These are phyloP conservation scores for Hypsizygus marmoreus DNA, from an alignment of 768 basidiomycete species.

Conservation along the genomic window DNA sequence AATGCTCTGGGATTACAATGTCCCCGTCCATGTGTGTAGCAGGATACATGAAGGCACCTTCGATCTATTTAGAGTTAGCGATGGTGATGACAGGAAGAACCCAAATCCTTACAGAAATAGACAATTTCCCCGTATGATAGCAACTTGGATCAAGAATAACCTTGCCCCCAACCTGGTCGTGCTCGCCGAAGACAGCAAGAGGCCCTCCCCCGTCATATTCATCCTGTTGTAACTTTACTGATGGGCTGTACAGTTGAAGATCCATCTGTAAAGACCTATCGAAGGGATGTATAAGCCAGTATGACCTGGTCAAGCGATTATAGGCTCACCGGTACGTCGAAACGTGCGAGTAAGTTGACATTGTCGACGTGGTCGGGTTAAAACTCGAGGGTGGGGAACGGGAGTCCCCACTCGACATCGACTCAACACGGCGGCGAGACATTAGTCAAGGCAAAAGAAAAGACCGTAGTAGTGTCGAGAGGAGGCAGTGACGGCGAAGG, in stretches of 20 bases:
- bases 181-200: conserved; percentile 59
- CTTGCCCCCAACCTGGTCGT: conserved; percentile 61
- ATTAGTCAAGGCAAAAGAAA: conserved; percentile 19
- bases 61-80: conserved; percentile 44
- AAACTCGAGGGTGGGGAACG: conserved; percentile 33
- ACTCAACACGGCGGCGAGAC: conserved; percentile 32
- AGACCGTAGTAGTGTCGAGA: not conserved
- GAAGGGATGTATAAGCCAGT: not conserved
- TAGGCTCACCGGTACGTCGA: conserved; percentile 50
- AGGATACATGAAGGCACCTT: conserved; percentile 58
- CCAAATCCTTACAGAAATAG: conserved; percentile 48
- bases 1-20: conserved; percentile 14
- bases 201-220: conserved; percentile 28
- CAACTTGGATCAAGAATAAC: conserved; percentile 57
- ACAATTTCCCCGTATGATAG: conserved; percentile 55
- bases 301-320: not conserved
- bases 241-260: conserved; percentile 63
- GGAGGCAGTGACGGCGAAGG: not conserved
- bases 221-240: conserved; percentile 48
- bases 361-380: conserved; percentile 24
- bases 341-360: conserved; percentile 44
- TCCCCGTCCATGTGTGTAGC: conserved; percentile 26
- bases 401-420: conserved; percentile 22
- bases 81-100: conserved; percentile 10
- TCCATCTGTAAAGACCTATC: conserved; percentile 56